Conservation (phyloP, 495 filamentous ascomycete species). For the Xylaria castorea region DNA sequence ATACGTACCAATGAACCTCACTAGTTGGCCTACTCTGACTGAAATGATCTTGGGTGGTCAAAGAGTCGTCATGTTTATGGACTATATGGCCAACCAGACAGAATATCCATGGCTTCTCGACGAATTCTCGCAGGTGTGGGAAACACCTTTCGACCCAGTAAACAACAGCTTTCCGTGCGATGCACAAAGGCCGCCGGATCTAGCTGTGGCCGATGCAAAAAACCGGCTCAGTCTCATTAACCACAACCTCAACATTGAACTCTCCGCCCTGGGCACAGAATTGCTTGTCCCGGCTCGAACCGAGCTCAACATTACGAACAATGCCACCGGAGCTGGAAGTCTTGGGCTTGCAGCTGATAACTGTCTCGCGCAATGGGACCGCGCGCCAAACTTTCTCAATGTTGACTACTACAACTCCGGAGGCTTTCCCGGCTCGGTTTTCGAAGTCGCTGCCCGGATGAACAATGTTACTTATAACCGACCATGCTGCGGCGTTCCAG, state of each 20-base stretch:
- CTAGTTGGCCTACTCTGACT: slow-evolving; percentile 85
- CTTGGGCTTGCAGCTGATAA: slow-evolving; percentile 71
- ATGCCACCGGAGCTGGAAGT: slow-evolving; percentile 67
- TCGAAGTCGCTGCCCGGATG: slow-evolving; percentile 82
- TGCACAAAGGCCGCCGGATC: slow-evolving; percentile 71
- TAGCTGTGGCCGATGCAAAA: slow-evolving; percentile 58
- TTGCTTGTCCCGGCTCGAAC: slow-evolving; percentile 80
- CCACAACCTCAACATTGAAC: slow-evolving; percentile 84
- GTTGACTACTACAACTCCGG: slow-evolving; percentile 89
- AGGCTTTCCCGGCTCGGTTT: slow-evolving; percentile 75
- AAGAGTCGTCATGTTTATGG: slow-evolving; percentile 63
- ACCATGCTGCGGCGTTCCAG: slow-evolving; percentile 70
- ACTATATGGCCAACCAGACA: slow-evolving; percentile 85
- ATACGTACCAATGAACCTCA: slow-evolving; percentile 68
- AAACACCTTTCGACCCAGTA: slow-evolving; percentile 75
- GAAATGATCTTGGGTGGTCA: slow-evolving; percentile 73
- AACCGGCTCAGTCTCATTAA: slow-evolving; percentile 86
- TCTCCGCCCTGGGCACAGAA: slow-evolving; percentile 63
- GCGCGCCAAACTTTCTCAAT: slow-evolving; percentile 83
- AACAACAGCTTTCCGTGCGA: slow-evolving; percentile 70
- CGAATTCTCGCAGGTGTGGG: slow-evolving; percentile 78
- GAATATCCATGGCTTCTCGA: slow-evolving; percentile 77
- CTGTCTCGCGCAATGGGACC: slow-evolving; percentile 72
- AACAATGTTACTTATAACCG: slow-evolving; percentile 86
- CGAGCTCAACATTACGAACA: slow-evolving; percentile 73